These are phyloP conservation scores for Tulasnella sp. DNA, from an alignment of 768 basidiomycete genomes.

Conservation along the genomic window DNA sequence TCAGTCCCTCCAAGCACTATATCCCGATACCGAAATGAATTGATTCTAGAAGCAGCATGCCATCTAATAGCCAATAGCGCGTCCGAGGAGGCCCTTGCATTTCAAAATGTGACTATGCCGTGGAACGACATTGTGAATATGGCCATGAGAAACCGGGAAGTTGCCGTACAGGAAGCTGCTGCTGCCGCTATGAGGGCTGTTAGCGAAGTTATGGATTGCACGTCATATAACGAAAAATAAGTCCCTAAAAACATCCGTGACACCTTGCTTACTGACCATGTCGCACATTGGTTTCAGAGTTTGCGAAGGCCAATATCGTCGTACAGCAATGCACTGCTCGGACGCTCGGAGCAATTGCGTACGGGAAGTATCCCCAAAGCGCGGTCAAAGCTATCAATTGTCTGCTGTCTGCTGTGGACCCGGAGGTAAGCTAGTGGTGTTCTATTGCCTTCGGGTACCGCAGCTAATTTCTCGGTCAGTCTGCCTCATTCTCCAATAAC, in stretches of 20 bases:
- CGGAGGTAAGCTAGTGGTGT: slow-evolving; percentile 33
- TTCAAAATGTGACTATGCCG: slow-evolving; percentile 29
- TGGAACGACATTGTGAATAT: slow-evolving; percentile 63
- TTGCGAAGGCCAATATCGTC: slow-evolving; percentile 37
- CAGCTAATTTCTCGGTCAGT: slow-evolving; percentile 22
- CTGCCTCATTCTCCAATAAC: slow-evolving; percentile 29
- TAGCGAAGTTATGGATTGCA: slow-evolving; percentile 57
- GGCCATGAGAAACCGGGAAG: slow-evolving; percentile 54
- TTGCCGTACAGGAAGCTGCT: slow-evolving; percentile 61
- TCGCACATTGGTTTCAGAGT: slow-evolving; percentile 41
- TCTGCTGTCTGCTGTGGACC: slow-evolving; percentile 47
- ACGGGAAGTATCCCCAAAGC: slow-evolving; percentile 41
- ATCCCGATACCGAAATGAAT: slow-evolving; percentile 53
- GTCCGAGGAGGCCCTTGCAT: slow-evolving; percentile 40
- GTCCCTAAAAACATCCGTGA: slow-evolving; percentile 28
- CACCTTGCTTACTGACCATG: slow-evolving; percentile 30
- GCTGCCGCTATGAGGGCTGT: slow-evolving; percentile 56
- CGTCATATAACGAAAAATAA: slow-evolving; percentile 57
- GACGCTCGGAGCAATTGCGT: slow-evolving; percentile 57
- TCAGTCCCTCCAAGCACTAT: slow-evolving; percentile 47
- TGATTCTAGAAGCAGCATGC: slow-evolving; percentile 61
- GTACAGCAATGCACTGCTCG: slow-evolving; percentile 65
- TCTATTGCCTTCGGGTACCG: not conserved
- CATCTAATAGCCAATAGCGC: slow-evolving; percentile 52
- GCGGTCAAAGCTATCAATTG: slow-evolving; percentile 43